A percentile compares a stretch with the other conserved stretches of the same genome.
These are phyloP conservation scores for Emergomyces pasteurianus DNA, from an alignment of 2,329 filamentous ascomycete genomes.

Conservation along the genomic window DNA sequence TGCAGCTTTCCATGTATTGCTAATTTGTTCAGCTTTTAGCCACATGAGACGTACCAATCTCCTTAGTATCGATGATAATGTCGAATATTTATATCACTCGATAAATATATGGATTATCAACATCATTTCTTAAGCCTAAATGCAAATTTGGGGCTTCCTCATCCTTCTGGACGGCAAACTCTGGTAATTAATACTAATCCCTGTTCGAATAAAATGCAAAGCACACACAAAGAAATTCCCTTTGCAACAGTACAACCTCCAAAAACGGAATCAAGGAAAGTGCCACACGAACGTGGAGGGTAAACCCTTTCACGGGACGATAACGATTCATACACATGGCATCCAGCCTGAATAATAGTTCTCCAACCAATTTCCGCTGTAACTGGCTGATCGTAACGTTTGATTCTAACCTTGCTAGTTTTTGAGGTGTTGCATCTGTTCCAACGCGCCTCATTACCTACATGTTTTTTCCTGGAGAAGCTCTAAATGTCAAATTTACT, in stretches of 20 bases:
- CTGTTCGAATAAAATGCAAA: not conserved
- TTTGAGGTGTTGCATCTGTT: not conserved
- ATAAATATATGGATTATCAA: not conserved
- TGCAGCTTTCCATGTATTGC: not conserved
- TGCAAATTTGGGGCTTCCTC: not conserved
- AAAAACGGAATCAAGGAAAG: not conserved
- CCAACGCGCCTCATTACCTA: constrained; percentile 44
- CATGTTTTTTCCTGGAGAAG: not conserved
- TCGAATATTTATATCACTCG: not conserved
- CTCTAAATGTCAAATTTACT: not conserved
- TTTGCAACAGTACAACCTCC: not conserved
- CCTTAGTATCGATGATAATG: not conserved
- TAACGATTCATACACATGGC: not conserved
- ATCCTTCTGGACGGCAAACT: not conserved
- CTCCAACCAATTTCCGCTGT: not conserved
- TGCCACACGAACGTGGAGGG: not conserved
- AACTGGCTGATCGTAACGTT: not conserved
- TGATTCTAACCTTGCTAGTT: not conserved
- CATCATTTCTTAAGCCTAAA: not conserved
- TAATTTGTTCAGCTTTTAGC: not conserved
- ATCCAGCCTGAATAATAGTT: not conserved
- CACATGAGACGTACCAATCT: not conserved
- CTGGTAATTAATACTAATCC: not conserved
- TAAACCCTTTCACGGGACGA: not conserved
- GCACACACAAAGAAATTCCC: not conserved